These are phyloP conservation scores for Sistotremastrum niveocremeum DNA, from an alignment of 768 basidiomycete species.

Conservation along the genomic window DNA sequence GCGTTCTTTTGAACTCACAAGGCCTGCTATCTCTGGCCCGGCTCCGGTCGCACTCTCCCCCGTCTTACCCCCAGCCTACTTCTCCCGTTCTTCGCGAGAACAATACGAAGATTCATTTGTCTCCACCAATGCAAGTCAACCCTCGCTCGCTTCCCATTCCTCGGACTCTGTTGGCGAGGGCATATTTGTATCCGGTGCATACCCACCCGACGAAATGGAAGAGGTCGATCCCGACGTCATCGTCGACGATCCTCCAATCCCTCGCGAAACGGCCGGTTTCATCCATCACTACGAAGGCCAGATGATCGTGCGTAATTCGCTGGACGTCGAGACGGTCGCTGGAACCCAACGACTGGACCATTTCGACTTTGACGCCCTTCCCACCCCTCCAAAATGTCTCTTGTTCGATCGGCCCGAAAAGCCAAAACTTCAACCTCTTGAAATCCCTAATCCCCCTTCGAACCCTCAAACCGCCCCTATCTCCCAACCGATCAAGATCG, in stretches of 20 bases:
- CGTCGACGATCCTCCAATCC: no score
- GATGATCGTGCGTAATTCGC: constrained; percentile 19
- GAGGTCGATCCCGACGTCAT: no score
- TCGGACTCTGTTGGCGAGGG: no score
- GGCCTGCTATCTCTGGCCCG: constrained; percentile 30
- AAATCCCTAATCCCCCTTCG: no score
- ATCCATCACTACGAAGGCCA: constrained; percentile 31
- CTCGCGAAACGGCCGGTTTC: constrained; percentile 19
- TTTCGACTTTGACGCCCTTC: constrained; percentile 42
- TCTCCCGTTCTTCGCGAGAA: constrained; percentile 7
- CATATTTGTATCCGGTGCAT: no score
- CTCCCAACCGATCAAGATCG: no score
- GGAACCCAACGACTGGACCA: constrained; percentile 21
- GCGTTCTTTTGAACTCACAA: constrained; percentile 61
- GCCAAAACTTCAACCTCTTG: no score
- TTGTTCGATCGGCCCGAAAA: constrained; percentile 27
- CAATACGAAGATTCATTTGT: constrained; percentile 4
- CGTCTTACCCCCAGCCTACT: constrained; percentile 3
- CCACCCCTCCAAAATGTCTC: constrained; percentile 18
- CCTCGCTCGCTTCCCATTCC: no score
- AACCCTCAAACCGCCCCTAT: no score
- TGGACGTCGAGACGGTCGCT: no score
- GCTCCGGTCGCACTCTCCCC: constrained; percentile 10
- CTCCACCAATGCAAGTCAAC: no score
- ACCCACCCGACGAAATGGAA: no score